These are phyloP conservation scores for Candida oleophila DNA, from an alignment of 805 yeast species.

Conservation along the genomic window DNA sequence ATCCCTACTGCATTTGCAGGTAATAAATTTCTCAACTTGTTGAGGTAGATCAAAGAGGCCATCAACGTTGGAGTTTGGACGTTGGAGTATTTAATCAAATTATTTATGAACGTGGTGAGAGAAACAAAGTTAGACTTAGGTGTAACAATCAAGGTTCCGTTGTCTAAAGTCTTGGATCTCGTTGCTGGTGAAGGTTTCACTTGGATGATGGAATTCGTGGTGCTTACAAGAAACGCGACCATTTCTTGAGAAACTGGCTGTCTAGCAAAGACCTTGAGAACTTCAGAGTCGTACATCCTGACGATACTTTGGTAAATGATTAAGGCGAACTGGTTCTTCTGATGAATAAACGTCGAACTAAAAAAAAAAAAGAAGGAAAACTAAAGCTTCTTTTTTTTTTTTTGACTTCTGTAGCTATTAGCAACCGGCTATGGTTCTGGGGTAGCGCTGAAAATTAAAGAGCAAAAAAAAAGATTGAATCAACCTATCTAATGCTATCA, in stretches of 20 bases:
- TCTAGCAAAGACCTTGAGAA: slow-evolving; percentile 52
- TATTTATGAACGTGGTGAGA: slow-evolving; percentile 65
- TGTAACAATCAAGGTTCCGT: slow-evolving; percentile 15
- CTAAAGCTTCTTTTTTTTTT: not conserved
- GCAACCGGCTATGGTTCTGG: not conserved
- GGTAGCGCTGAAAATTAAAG: too few relatives aligned
- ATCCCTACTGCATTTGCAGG: slow-evolving; percentile 91
- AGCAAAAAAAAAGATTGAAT: too few relatives aligned
- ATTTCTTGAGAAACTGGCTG: slow-evolving; percentile 57
- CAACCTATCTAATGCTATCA: too few relatives aligned
- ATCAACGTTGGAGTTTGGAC: slow-evolving; percentile 94
- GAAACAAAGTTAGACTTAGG: slow-evolving; percentile 22
- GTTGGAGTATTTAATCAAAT: slow-evolving; percentile 74
- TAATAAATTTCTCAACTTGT: slow-evolving; percentile 69
- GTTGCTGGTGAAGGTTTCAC: slow-evolving; percentile 32
- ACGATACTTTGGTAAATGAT: too few relatives aligned
- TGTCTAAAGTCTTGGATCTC: slow-evolving; percentile 33
- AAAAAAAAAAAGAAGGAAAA: too few relatives aligned
- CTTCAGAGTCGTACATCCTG: slow-evolving; percentile 38
- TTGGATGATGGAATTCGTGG: slow-evolving; percentile 57
- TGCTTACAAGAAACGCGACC: slow-evolving; percentile 57
- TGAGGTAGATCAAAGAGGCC: slow-evolving; percentile 85
- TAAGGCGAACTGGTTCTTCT: too few relatives aligned
- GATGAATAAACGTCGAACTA: too few relatives aligned
- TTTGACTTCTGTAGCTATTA: not conserved